Conservation (phyloP, 1,284 basidiomycete genomes). For the Athelia psychrophila region DNA sequence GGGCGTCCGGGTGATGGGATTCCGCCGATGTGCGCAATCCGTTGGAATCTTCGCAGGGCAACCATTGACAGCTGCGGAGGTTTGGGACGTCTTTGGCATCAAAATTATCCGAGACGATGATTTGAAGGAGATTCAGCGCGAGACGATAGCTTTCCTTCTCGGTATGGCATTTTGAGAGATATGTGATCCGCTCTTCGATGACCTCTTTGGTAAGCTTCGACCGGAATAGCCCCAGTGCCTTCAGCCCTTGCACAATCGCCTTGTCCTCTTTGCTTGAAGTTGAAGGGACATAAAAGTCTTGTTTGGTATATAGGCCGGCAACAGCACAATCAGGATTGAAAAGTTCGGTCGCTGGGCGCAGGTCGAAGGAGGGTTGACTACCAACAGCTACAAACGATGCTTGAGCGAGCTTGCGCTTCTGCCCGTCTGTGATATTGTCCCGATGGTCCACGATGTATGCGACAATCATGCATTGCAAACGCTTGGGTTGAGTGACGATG, state of each 20-base stretch:
- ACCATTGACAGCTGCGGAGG: slow-evolving; percentile 19
- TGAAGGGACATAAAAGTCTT: slow-evolving; percentile 13
- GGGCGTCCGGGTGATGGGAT: slow-evolving; percentile 21
- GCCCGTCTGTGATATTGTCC: slow-evolving; percentile 17
- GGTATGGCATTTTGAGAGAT: slow-evolving; percentile 19
- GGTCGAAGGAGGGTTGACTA: slow-evolving; percentile 14
- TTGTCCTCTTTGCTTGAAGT: slow-evolving; percentile 2
- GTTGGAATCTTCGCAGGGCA: slow-evolving; percentile 23
- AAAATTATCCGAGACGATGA: slow-evolving; percentile 18
- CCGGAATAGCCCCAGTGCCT: slow-evolving; percentile 24
- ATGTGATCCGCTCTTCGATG: slow-evolving; percentile 27
- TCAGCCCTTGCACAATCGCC: slow-evolving; percentile 20
- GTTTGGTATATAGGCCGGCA: slow-evolving; percentile 20
- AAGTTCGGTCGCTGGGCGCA: slow-evolving; percentile 18
- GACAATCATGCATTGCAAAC: slow-evolving; percentile 24
- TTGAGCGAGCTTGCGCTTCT: slow-evolving; percentile 19
- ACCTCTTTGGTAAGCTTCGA: slow-evolving; percentile 24
- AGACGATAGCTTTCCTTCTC: slow-evolving; percentile 6
- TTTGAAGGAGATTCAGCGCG: slow-evolving; percentile 16
- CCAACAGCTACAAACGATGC: slow-evolving; percentile 24
- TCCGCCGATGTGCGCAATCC: slow-evolving; percentile 11
- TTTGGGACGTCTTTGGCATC: slow-evolving; percentile 17
- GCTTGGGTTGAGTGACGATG: slow-evolving; percentile 24
- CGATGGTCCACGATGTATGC: slow-evolving; percentile 19
- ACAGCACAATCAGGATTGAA: slow-evolving; percentile 31